Evolutionary conservation across 768 basidiomycete genomes (phyloP).

Genomic region (Aureoboletus auriporus): DNA sequence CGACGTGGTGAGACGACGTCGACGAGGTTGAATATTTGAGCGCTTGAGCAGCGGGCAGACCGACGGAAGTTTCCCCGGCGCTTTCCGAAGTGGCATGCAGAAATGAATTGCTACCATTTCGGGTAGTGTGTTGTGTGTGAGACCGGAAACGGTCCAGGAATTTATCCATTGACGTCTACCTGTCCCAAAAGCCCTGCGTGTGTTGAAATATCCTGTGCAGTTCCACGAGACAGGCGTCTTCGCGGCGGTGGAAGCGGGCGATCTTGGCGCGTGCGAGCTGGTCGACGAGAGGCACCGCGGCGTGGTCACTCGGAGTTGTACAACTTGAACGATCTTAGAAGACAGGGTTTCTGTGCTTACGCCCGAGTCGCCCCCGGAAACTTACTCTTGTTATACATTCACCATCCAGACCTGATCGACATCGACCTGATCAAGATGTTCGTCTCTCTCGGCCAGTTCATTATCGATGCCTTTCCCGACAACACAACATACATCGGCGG

Average conservation of each 20-base stretch:
- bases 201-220: no score
- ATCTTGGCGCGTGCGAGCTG: constrained; percentile 52
- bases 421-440: constrained; percentile 32
- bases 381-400: constrained; percentile 30
- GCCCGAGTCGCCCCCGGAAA: constrained; percentile 36
- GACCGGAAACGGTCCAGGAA: no score
- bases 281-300: constrained; percentile 57
- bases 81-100: no score
- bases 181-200: no score
- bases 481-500: constrained; percentile 66
- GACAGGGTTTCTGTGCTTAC: constrained; percentile 6
- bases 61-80: no score
- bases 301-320: constrained; percentile 47
- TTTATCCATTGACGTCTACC: no score
- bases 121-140: no score
- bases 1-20: no score
- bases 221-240: no score
- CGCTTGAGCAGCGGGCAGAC: no score
- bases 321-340: not conserved
- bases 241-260: constrained; percentile 63
- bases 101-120: no score
- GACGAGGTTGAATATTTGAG: no score
- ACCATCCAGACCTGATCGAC: constrained; percentile 41
- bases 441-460: constrained; percentile 81
- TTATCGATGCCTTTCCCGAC: constrained; percentile 75